A percentile compares a stretch with the other conserved stretches of the same genome.
Evolutionary conservation across 2,329 filamentous ascomycete species (phyloP).

Genomic region (Alternaria consortialis): DNA sequence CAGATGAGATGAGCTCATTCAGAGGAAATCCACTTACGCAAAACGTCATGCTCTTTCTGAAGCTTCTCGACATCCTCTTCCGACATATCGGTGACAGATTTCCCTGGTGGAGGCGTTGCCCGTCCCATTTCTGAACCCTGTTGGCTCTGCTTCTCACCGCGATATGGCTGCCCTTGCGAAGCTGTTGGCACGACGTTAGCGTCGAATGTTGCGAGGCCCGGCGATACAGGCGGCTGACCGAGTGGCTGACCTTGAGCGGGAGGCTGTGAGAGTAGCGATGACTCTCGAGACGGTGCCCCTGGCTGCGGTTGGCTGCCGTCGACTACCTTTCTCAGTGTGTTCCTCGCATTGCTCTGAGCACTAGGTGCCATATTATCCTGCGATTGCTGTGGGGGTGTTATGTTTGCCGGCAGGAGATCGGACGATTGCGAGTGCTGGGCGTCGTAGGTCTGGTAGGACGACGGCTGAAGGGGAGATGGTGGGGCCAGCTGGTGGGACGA

Average conservation of each 20-base stretch:
- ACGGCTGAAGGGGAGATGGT: conserved; percentile 47
- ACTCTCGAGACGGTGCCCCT: conserved; percentile 45
- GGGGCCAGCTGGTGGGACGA: conserved; percentile 48
- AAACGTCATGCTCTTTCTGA: conserved; percentile 60
- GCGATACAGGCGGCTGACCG: conserved; percentile 47
- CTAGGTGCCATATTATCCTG: conserved; percentile 47
- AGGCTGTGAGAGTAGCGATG: conserved; percentile 47
- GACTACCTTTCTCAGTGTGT: conserved; percentile 47
- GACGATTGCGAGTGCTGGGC: conserved; percentile 34
- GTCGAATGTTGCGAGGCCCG: conserved; percentile 55
- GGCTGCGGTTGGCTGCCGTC: conserved; percentile 42
- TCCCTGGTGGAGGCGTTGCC: conserved; percentile 58
- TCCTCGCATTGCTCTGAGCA: conserved; percentile 34
- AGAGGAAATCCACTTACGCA: conserved; percentile 51
- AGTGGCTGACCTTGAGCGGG: conserved; percentile 49
- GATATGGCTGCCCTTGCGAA: conserved; percentile 56
- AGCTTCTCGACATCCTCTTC: conserved; percentile 59
- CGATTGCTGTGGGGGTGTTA: conserved; percentile 40
- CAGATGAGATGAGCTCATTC: background rate
- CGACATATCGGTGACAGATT: conserved; percentile 53
- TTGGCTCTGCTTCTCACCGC: conserved; percentile 48
- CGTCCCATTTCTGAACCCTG: conserved; percentile 47
- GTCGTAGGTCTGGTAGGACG: conserved; percentile 46
- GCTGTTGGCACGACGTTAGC: conserved; percentile 56
- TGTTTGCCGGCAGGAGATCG: conserved; percentile 40